Evolutionary conservation across 768 basidiomycete species (phyloP).

Genomic region (Pholiota molesta): DNA sequence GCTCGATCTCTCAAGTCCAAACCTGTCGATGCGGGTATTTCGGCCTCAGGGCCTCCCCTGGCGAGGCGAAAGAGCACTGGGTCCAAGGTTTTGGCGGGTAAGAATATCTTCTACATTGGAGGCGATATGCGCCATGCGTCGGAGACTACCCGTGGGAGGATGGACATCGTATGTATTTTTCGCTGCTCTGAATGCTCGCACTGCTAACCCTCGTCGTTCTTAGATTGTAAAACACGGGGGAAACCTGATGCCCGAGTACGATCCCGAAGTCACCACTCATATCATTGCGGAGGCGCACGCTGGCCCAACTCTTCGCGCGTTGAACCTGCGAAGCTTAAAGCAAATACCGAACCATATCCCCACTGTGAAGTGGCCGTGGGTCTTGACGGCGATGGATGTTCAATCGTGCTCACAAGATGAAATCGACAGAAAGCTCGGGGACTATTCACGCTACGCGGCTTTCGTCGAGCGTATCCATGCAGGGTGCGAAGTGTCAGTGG

Average conservation of each 20-base stretch:
- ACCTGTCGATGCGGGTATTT: slow-evolving; percentile 16
- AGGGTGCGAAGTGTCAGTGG: slow-evolving; percentile 29
- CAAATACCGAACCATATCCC: slow-evolving; percentile 71
- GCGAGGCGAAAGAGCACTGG: slow-evolving; percentile 12
- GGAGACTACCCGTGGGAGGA: slow-evolving; percentile 52
- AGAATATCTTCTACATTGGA: slow-evolving; percentile 59
- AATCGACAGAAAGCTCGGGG: slow-evolving; percentile 34
- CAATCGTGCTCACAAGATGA: slow-evolving; percentile 27
- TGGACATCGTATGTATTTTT: slow-evolving; percentile 58
- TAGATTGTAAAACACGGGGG: slow-evolving; percentile 72
- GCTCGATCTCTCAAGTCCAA: slow-evolving; percentile 49
- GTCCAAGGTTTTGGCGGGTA: slow-evolving; percentile 49
- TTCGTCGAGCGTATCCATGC: slow-evolving; percentile 51
- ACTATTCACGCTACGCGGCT: slow-evolving; percentile 47
- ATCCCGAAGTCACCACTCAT: slow-evolving; percentile 61
- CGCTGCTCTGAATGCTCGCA: slow-evolving; percentile 3
- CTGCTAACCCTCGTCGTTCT: slow-evolving; percentile 3
- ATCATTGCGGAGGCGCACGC: slow-evolving; percentile 56
- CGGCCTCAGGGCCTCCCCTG: slow-evolving; percentile 20
- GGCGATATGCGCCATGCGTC: slow-evolving; percentile 59
- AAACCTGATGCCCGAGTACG: slow-evolving; percentile 58
- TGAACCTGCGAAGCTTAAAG: slow-evolving; percentile 50
- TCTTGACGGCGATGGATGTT: slow-evolving; percentile 42
- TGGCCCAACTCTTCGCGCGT: slow-evolving; percentile 36
- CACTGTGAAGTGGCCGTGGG: slow-evolving; percentile 67